Base-by-base conservation (phyloP, 2,329 filamentous ascomycete genomes). In the Gremmenia infestans region DNA sequence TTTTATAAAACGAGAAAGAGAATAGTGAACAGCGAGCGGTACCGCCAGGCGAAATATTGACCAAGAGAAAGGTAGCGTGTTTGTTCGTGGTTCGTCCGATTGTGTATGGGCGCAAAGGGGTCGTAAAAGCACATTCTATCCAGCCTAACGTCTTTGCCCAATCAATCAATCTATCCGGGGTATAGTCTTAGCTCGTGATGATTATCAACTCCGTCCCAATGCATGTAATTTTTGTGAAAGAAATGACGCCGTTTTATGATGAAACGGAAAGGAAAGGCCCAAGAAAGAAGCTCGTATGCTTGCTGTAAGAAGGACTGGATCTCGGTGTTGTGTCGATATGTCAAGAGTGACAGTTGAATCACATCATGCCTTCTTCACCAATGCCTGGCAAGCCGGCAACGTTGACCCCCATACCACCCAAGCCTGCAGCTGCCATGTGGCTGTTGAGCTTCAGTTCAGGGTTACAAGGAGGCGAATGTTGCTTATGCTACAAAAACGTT, bases 391-490 rank as follows among this genome's bases (percentile, higher is more conserved):
- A 73, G 52, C 80, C 80, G 45, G 66, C 56, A 15, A 70, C 60
- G 50, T 68, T 68, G 50, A 69, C 62, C 23, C 62, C 63, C 9
- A 70, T 35, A 5, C 63, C 63, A 37, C 59, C 59, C 32, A 74
- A 53, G 3, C 67, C 67, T 36, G 62, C 67, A 39, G 67, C 63
- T 23, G 60, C 64, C 57, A 71, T 65, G 52, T 70, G 68, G 48
- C 54, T 68, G 52, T 69, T 72, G 46, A 76, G 63, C 67, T 84
- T 81, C 61, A 87, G 83, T 59, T 96, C 91, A 0, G 91, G 91
- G 68, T 96, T 95, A 76, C 92, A 97, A 52, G 88, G 88, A 23
- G 91, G 87, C 12, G 91, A 94, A 72, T 97, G 88, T 60, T 86
- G 83, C 72, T 89, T 90, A 75, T 86, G 83, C 82, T 86, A 58